Evolutionary conservation across 805 yeast species (phyloP).

Genomic region (Saturnispora dispora): DNA sequence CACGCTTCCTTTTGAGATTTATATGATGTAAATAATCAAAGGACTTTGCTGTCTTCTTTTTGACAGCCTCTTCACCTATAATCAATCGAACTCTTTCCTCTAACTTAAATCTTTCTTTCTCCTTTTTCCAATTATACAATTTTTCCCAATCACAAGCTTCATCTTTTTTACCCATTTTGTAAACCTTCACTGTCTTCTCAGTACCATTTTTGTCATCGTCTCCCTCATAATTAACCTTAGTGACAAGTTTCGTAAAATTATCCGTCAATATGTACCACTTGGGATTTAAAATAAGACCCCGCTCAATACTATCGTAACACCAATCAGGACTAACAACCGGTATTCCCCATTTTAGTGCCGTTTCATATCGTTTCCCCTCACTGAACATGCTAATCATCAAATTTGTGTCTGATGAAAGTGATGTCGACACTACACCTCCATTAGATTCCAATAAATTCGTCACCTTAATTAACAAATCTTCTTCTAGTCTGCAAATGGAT

Average conservation of each 20-base stretch:
- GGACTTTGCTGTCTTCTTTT: not conserved
- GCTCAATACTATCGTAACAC: conserved; percentile 37
- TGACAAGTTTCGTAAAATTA: conserved; percentile 34
- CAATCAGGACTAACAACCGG: conserved; percentile 47
- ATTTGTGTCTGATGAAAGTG: conserved; percentile 36
- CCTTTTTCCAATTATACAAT: conserved; percentile 11
- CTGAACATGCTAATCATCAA: conserved; percentile 42
- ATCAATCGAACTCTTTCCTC: conserved; percentile 7
- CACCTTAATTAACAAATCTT: conserved; percentile 20
- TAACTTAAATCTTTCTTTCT: conserved; percentile 3
- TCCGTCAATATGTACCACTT: conserved; percentile 30
- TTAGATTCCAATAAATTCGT: conserved; percentile 27
- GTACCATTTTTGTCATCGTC: conserved; percentile 7
- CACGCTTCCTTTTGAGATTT: not conserved
- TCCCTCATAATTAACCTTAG: conserved; percentile 13
- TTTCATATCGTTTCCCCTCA: conserved; percentile 45
- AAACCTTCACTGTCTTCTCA: conserved; percentile 10
- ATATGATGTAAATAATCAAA: not conserved
- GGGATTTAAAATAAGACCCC: conserved; percentile 35
- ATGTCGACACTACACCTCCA: conserved; percentile 44
- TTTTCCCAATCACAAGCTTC: conserved; percentile 15
- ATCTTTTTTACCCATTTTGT: conserved; percentile 11
- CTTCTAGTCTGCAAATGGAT: conserved; percentile 29
- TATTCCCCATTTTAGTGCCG: conserved; percentile 45
- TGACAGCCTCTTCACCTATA: not conserved